Evolutionary conservation across 2,329 filamentous ascomycete species (phyloP), one percentile per base, ranked within the genome.

Genomic region (Chaetomium globosum): DNA sequence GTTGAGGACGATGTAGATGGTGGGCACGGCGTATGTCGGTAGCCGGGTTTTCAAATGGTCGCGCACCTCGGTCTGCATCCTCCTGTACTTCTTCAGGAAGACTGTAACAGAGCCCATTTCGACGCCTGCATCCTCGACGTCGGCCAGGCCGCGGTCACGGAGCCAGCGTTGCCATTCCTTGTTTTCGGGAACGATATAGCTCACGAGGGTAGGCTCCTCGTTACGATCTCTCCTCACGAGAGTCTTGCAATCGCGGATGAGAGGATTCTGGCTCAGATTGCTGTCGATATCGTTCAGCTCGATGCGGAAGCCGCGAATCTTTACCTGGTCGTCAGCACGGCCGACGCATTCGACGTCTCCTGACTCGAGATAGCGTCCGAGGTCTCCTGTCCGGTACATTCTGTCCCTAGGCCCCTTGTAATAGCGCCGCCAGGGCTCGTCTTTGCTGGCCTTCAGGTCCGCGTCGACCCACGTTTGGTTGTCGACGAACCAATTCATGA

Each of bases 281-380:
- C 83, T 90, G 76, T 98, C 93, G 70, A 98, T 97, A 71, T 98
- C 95, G 68, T 89, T 90, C 54, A 98, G 87, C 79, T 99, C 95
- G 71, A 99, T 96, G 67, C 94, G 85, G 83, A 97, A 98, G 1
- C 94, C 94, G 66, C 95, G 89, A 70, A 98, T 94, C 82, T 98
- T 99, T 80, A 97, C 91, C 75, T 98, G 94, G 70, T 89, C 85
- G 74, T 98, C 94, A 28, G 87, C 88, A 65, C 95, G 85, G 26
- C 94, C 94, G 10, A 90, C 89, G 73, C 88, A 91, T 73, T 90
- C 89, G 12, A 92, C 89, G 69, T 89, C 88, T 43, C 91, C 92
- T 8, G 78, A 77, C 53, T 87, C 83, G 2, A 87, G 85, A 73
- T 91, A 93, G 64, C 87, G 82, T 3, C 94, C 94, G 3, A 99